Evolutionary conservation across 768 basidiomycete genomes (phyloP).

Genomic region (Collybiopsis confluens): DNA sequence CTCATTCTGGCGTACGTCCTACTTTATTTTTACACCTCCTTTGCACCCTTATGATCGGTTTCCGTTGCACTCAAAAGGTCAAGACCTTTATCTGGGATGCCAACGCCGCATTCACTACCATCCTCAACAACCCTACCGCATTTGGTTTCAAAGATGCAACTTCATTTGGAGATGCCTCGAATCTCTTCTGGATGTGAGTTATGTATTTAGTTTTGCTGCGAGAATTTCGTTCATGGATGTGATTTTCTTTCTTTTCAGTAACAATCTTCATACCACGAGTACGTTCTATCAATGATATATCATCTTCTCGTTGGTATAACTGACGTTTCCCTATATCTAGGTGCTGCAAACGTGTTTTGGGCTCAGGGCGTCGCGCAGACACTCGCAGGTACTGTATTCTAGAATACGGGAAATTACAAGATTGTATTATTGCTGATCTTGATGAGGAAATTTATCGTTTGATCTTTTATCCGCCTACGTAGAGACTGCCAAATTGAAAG

Average conservation of each 20-base stretch:
- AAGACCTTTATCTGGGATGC: slow-evolving; percentile 49
- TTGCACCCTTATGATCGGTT: not conserved
- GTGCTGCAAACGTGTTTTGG: slow-evolving; percentile 37
- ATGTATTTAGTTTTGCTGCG: not conserved
- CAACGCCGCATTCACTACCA: slow-evolving; percentile 41
- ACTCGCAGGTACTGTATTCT: slow-evolving; percentile 24
- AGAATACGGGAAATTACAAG: not conserved
- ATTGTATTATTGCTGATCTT: not conserved
- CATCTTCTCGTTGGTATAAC: not conserved
- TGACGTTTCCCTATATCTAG: slow-evolving; percentile 16
- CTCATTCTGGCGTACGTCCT: slow-evolving; percentile 41
- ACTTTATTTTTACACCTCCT: not conserved
- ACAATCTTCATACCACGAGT: slow-evolving; percentile 54
- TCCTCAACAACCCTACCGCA: slow-evolving; percentile 42
- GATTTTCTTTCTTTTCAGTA: slow-evolving; percentile 27
- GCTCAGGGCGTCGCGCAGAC: slow-evolving; percentile 24
- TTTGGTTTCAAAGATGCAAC: slow-evolving; percentile 56
- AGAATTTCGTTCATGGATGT: not conserved
- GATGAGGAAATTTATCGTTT: not conserved
- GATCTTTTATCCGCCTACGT: too few species aligned
- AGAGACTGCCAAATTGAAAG: too few species aligned
- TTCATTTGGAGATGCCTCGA: slow-evolving; percentile 35
- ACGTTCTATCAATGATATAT: slow-evolving; percentile 5
- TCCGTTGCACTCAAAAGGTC: slow-evolving; percentile 27
- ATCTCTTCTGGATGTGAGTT: slow-evolving; percentile 53